Evolutionary conservation across 1,139 yeast genomes (phyloP), one percentile per base, ranked within the genome.

Genomic region (Zygoascus sp.): DNA sequence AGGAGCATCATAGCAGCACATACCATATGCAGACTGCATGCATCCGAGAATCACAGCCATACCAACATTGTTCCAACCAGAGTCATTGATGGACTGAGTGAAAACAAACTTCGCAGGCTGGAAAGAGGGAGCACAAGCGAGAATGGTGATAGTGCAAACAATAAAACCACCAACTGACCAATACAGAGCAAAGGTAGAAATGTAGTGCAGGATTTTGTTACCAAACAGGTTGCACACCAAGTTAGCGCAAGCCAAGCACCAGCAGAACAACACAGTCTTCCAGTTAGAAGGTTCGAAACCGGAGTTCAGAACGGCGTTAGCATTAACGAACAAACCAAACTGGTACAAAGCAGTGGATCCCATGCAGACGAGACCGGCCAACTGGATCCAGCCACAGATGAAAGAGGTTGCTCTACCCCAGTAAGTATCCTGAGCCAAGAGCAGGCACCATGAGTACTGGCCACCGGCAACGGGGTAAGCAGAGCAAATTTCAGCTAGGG

Each of bases 21-120:
- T 77, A n/a, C 77, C 73, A 81, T 82, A 78, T 52, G 73, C 71
- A 11, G 83, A 81, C 58, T 78, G 77, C 53, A 79, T 70, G 47
- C 79, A 63, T n/a, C 83, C 83, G 11, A 78, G 78, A 46, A 79
- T 74, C 53, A 78, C 78, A 1, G 81, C 81, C 60, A 78, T 75
- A 2, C 72, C 81, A 4, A 74, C 54, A 10, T 73, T 66, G 8
- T 67, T 57, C 83, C 83, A 79, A 20, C 45, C 45, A 20, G 83
- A 78, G 16, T 67, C 69, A 59, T 78, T 78, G 40, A 69, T 63
- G 53, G 77, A 77, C 23, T 70, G 66, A 9, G 65, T 70, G 58
- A 79, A 79, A 11, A 79, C 81, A 55, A 74, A 76, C 22, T 59
- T 49, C 0, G 81, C 72, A 3, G 64, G 50, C 53, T 74, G 75